Conservation (phyloP, 164 flowering plant species). For the Warburgia ugandensis region DNA sequence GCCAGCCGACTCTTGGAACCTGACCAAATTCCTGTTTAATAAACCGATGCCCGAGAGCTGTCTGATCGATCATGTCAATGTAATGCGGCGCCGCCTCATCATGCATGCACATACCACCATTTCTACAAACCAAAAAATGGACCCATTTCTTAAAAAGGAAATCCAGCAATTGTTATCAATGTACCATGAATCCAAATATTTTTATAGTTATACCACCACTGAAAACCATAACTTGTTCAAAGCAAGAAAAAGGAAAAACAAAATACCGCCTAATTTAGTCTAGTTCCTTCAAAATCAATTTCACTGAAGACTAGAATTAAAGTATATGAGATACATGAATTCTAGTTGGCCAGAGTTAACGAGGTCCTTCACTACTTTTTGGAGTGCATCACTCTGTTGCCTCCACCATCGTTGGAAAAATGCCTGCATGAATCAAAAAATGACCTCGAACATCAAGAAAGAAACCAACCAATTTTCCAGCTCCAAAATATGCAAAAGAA, state of each 20-base stretch:
- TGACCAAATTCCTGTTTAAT: constrained; percentile 50
- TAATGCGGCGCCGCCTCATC: constrained; percentile 82
- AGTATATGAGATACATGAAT: constrained; percentile 47
- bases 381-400: constrained; percentile 50
- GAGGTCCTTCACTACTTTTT: constrained; percentile 48
- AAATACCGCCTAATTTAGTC: too few species aligned
- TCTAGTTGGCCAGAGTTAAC: constrained; percentile 81
- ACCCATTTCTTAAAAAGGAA: too few species aligned
- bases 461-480: not conserved
- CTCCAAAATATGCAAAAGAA: constrained; percentile 35
- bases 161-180: not conserved
- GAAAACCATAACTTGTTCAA: constrained; percentile 20
- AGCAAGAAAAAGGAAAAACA: constrained; percentile 30
- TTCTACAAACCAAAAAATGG: constrained; percentile 33
- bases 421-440: constrained; percentile 38
- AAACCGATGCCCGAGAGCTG: constrained; percentile 68
- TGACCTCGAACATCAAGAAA: not conserved
- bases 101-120: constrained; percentile 90
- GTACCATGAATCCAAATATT: not conserved
- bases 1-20: constrained; percentile 82
- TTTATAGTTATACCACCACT: not conserved
- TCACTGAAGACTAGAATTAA: not conserved
- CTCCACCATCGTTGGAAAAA: constrained; percentile 98
- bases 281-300: not conserved
- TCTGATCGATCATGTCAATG: constrained; percentile 84